These are phyloP conservation scores for Trichosporon ovoides DNA, from an alignment of 1,284 basidiomycete species.

Conservation along the genomic window DNA sequence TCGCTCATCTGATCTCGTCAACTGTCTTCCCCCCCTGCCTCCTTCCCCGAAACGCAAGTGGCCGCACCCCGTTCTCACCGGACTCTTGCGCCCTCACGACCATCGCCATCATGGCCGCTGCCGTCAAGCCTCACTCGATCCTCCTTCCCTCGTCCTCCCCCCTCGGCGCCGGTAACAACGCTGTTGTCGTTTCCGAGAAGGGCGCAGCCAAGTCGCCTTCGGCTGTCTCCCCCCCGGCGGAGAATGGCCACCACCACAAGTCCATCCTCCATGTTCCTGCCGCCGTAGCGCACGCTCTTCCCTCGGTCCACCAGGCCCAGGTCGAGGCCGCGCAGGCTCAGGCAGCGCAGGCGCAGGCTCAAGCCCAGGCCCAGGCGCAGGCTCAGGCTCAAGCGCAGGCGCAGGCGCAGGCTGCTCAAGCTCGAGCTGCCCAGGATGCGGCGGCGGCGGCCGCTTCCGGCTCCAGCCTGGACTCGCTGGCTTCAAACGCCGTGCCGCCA, in stretches of 20 bases:
- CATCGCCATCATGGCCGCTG: neutral
- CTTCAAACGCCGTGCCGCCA: neutral
- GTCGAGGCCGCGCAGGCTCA: too few relatives aligned
- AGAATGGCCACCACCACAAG: neutral
- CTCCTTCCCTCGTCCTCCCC: conserved; percentile 15
- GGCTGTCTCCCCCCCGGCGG: neutral
- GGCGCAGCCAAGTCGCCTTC: neutral
- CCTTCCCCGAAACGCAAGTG: neutral
- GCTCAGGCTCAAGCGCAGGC: neutral
- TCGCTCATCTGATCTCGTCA: too few relatives aligned
- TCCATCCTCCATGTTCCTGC: neutral
- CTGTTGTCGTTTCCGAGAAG: conserved; percentile 1
- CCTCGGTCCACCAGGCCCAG: neutral
- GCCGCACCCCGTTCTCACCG: neutral
- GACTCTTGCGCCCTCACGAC: neutral
- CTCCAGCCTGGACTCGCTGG: conserved; percentile 1
- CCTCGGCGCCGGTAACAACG: conserved; percentile 4
- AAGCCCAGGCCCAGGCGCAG: too few relatives aligned
- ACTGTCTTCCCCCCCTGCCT: too few relatives aligned
- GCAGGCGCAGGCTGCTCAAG: neutral
- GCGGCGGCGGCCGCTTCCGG: neutral
- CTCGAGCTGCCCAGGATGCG: neutral
- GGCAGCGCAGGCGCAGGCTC: neutral
- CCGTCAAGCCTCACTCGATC: conserved; percentile 13
- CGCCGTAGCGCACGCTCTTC: neutral